Conservation (phyloP, 1,284 basidiomycete species). For the Cutaneotrichosporon dermatis region DNA sequence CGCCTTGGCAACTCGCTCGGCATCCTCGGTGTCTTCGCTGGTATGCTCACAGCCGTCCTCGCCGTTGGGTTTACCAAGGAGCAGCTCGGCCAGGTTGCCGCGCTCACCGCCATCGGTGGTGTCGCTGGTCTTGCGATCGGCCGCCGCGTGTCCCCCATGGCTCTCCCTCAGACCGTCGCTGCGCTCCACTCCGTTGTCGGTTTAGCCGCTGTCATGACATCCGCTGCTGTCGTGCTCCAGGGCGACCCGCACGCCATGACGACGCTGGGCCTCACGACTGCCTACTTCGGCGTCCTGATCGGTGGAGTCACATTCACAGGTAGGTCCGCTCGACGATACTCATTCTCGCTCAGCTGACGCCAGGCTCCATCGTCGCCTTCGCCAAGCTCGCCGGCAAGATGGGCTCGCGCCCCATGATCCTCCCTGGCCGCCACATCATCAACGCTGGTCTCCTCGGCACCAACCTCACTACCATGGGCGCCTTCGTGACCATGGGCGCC, state of each 20-base stretch:
- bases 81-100: slow-evolving; percentile 70
- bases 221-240: slow-evolving; percentile 68
- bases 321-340: slow-evolving; percentile 49
- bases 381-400: slow-evolving; percentile 74
- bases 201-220: slow-evolving; percentile 76
- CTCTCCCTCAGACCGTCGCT: slow-evolving; percentile 73
- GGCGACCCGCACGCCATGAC: slow-evolving; percentile 58
- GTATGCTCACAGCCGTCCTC: slow-evolving; percentile 69
- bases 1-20: slow-evolving; percentile 77
- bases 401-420: slow-evolving; percentile 63
- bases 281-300: slow-evolving; percentile 78
- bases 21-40: slow-evolving; percentile 72
- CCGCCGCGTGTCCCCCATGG: slow-evolving; percentile 73
- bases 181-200: slow-evolving; percentile 75
- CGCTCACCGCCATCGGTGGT: slow-evolving; percentile 65
- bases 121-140: slow-evolving; percentile 64
- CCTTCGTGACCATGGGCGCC: slow-evolving; percentile 66
- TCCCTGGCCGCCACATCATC: slow-evolving; percentile 70
- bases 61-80: slow-evolving; percentile 74
- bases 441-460: slow-evolving; percentile 64
- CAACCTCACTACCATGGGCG: slow-evolving; percentile 66
- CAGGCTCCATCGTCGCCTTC: slow-evolving; percentile 81
- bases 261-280: slow-evolving; percentile 69
- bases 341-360: slow-evolving; percentile 60
- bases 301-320: slow-evolving; percentile 50